Evolutionary conservation across 2,329 filamentous ascomycete genomes (phyloP), one percentile per base, ranked within the genome.

Genomic region (Epichloe sibirici): DNA sequence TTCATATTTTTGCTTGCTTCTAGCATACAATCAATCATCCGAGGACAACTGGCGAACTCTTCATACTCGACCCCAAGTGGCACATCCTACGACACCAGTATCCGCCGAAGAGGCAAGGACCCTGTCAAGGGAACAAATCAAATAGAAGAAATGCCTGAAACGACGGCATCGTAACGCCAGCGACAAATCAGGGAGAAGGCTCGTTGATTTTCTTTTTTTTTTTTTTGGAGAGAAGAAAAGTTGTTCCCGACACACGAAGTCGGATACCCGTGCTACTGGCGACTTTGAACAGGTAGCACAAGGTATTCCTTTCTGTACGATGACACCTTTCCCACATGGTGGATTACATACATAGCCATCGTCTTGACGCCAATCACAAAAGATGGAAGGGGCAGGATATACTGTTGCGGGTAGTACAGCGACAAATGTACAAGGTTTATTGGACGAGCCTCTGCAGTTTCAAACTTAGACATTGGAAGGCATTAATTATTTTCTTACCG

Each of bases 21-120:
- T 61, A 61, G 61, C 62, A 65, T 65, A 62, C 62, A 63, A 61
- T 65, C 57, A 52, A 58, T 56, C 53, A 52, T 60, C 37, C 48
- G 55, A 51, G 11, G 46, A 53, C 45, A n/a, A 31, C 31, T 45
- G 50, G 51, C 25, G 50, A 51, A 43, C 35, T 51, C 39, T 12
- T 40, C 39, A 47, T 45, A 40, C 31, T 25, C 35, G 35, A 21
- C 37, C 43, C 35, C 43, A 52, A 34, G 37, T 17, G 49, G 53
- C 39, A 47, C 48, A 25, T 45, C 23, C 40, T 42, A 17, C 23
- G 42, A 25, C 17, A 6, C 34, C n/a, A 23, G 28, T 40, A 34
- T 31, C 23, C 21, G 42, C 25, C 23, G 4, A 11, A 15, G 12
- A 37, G 31, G 25, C 17, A n/a, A 38, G 25, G 2, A 15, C 5